Percentiles rank a stretch among this genome's conserved stretches.
These are phyloP conservation scores for Barnettozyma salicaria DNA, from an alignment of 805 yeast genomes.

Conservation along the genomic window DNA sequence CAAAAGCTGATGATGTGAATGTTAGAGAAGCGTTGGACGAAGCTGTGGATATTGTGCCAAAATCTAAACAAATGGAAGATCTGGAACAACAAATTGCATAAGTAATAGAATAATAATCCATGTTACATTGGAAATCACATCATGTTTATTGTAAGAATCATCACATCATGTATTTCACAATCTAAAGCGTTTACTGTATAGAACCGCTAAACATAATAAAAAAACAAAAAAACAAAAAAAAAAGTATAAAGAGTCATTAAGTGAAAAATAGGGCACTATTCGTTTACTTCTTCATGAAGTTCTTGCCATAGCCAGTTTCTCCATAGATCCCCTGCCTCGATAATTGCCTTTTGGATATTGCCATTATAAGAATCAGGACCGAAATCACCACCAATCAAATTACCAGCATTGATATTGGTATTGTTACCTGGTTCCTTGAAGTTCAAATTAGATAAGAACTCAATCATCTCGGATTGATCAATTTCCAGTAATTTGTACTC, in stretches of 20 bases:
- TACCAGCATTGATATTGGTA: constrained; percentile 1
- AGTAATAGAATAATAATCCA: too few species aligned
- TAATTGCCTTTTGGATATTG: constrained; percentile 62
- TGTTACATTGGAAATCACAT: neutral
- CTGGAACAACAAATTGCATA: neutral
- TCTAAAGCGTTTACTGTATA: too few species aligned
- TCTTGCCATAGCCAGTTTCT: constrained; percentile 72
- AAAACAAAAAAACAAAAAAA: constrained; percentile 2
- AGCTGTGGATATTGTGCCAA: constrained; percentile 15
- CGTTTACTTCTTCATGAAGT: constrained; percentile 37
- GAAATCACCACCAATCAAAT: constrained; percentile 3
- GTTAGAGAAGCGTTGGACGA: constrained; percentile 31
- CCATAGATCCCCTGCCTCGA: constrained; percentile 85
- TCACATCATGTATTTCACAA: neutral
- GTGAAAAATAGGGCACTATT: constrained; percentile 1
- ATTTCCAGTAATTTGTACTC: constrained; percentile 75
- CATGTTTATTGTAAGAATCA: neutral
- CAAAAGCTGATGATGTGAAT: constrained; percentile 29
- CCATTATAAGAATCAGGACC: constrained; percentile 2
- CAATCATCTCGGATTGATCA: constrained; percentile 85
- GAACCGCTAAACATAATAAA: neutral
- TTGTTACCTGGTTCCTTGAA: constrained; percentile 2
- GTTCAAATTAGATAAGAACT: constrained; percentile 50
- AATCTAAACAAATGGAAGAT: neutral
- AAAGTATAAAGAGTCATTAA: constrained; percentile 4